Evolutionary conservation across 1,284 basidiomycete species (phyloP), one percentile per base, ranked within the genome.

Genomic region (Papiliotrema fonsecae): DNA sequence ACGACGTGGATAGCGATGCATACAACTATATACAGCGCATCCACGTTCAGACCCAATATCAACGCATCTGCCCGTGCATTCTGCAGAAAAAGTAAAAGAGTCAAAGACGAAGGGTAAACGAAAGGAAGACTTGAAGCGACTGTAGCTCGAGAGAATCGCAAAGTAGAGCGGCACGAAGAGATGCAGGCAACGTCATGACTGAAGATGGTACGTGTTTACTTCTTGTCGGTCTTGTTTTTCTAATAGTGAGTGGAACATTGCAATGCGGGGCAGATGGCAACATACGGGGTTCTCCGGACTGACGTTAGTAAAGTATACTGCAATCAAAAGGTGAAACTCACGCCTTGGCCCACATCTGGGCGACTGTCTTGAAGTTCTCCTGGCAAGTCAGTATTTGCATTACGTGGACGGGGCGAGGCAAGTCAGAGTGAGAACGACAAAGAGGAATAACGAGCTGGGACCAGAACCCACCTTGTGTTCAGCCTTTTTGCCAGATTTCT

Each of bases 331-430:
- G 24, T 35, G 21, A 18, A 14, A 66, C 68, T 65, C 54, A 70
- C 68, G 68, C 64, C 51, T 49, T 63, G 50, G 61, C 61, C 69
- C 69, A 72, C 50, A 55, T 55, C 40, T 54, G 52, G 25, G 69
- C 69, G 54, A 70, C 65, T 30, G 60, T 64, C 57, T 69, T 70
- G 62, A 70, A 70, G 62, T 69, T 69, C 22, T 62, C 67, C 67
- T 69, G 47, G 2, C 39, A 14, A 13, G 49, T 55, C 47, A 54
- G 49, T 41, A 34, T 3, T 9, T 30, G 9, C 18, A 27, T 3
- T 27, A 35, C 21, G 19, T 9, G 10, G 26, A 40, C 18, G 32
- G 10, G 41, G n/a, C n/a, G n/a, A n/a, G n/a, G n/a, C n/a, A n/a
- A n/a, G n/a, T n/a, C n/a, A n/a, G n/a, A n/a, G n/a, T n/a, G n/a